Base-by-base conservation (phyloP, 1,139 yeast genomes). In the Debaryomyces sp. region DNA sequence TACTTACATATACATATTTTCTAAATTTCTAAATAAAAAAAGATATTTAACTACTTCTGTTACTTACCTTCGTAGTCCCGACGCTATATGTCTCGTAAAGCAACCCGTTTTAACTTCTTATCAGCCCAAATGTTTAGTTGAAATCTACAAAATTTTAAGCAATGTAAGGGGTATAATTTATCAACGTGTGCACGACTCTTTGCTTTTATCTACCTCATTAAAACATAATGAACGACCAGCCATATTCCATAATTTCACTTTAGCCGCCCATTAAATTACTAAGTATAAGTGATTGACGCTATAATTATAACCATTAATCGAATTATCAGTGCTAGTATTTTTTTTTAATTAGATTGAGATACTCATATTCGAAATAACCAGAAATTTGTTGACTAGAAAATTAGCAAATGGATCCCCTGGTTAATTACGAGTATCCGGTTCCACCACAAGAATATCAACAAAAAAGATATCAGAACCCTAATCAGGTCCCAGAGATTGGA, bases 361-460 rank as follows among this genome's bases (percentile, higher is more conserved):
- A 27, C 43, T 40, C 43, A 40, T 13, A 21, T 29, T 40, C n/a
- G 15, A 15, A 21, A 40, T 18, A 18, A 40, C 43, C 43, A 36
- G 46, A 24, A 5, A 26, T 29, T 43, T 36, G 37, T 35, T 18
- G 10, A 26, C 15, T 24, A 24, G 30, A 40, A 35, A 15, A 36
- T 36, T 40, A 40, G 15, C 43, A 34, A 24, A 50, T 50, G 54
- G 50, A 50, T 47, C 48, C 54, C 43, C 54, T 44, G 54, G 48
- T 51, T 46, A 49, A 49, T 46, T 49, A 49, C 49, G 54, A 45
- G 44, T 49, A 49, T 42, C 52, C 40, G 37, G 35, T 36, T 32
- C 43, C 32, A 18, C 29, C 44, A 29, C 44, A 45, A 34, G 44
- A 44, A 44, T 21, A 44, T 15, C 44, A 39, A 27, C 34, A 39